Conservation (phyloP, 2,329 filamentous ascomycete genomes). For the Penicillium sp. region DNA sequence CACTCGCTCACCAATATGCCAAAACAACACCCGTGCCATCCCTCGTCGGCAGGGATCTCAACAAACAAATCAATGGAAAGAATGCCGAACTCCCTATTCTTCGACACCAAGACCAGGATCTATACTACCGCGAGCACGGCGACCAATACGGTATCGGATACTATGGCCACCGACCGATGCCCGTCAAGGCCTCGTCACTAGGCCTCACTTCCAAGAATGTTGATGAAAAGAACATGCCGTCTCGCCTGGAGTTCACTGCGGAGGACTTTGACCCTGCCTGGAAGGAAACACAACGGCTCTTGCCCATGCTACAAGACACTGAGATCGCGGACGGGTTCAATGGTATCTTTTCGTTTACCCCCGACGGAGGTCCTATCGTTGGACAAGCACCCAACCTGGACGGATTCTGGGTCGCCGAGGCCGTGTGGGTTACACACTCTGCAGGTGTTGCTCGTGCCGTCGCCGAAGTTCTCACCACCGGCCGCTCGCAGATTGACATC, state of each 20-base stretch:
- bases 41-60: slow-evolving; percentile 46
- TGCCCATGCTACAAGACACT: slow-evolving; percentile 59
- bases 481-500: slow-evolving; percentile 62
- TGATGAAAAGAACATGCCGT: slow-evolving; percentile 67
- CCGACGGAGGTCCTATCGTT: slow-evolving; percentile 66
- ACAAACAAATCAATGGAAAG: slow-evolving; percentile 58
- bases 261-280: slow-evolving; percentile 68
- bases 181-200: slow-evolving; percentile 61
- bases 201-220: slow-evolving; percentile 61
- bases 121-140: slow-evolving; percentile 70
- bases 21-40: slow-evolving; percentile 63
- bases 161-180: slow-evolving; percentile 68
- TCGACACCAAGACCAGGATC: slow-evolving; percentile 67
- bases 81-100: slow-evolving; percentile 63
- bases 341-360: slow-evolving; percentile 70
- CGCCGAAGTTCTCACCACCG: slow-evolving; percentile 64
- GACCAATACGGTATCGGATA: slow-evolving; percentile 68
- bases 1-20: slow-evolving; percentile 68
- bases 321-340: slow-evolving; percentile 68
- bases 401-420: slow-evolving; percentile 69
- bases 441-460: slow-evolving; percentile 67
- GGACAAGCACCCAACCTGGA: slow-evolving; percentile 64
- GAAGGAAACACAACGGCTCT: slow-evolving; percentile 60
- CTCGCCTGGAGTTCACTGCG: slow-evolving; percentile 63
- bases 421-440: slow-evolving; percentile 71